Evolutionary conservation across 2,329 filamentous ascomycete genomes (phyloP).

Genomic region (Fusarium pseudoanthophilum): DNA sequence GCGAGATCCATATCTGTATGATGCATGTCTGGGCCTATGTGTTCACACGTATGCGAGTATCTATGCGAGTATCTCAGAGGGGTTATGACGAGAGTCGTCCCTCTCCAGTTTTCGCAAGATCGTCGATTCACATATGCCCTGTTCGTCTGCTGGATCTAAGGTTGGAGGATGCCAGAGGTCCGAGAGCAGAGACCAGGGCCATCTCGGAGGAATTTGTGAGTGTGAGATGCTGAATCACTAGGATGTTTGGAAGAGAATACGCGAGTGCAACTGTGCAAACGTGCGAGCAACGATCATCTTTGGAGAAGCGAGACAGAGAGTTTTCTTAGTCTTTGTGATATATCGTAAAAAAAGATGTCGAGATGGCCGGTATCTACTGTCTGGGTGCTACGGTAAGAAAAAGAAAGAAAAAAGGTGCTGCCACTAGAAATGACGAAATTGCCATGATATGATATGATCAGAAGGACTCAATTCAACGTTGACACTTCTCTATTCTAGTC

Average conservation of each 20-base stretch:
- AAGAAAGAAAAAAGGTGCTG: conserved; percentile 21
- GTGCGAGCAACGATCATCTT: background rate
- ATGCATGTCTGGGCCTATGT: background rate
- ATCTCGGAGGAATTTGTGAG: background rate
- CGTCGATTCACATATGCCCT: conserved; percentile 3
- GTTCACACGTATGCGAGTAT: background rate
- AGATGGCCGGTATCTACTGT: background rate
- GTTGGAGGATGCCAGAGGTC: background rate
- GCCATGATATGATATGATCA: conserved; percentile 13
- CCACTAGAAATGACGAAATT: background rate
- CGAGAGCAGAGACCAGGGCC: background rate
- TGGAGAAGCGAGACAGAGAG: conserved; percentile 9
- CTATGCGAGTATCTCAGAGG: background rate
- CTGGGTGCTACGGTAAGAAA: background rate
- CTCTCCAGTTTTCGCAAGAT: background rate
- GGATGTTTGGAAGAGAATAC: conserved; percentile 4
- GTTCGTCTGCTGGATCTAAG: background rate
- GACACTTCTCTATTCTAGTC: background rate
- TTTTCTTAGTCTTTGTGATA: conserved; percentile 6
- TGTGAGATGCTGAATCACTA: background rate
- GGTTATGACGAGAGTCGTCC: background rate
- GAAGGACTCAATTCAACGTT: background rate
- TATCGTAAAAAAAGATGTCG: conserved; percentile 1
- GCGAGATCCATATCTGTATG: conserved; percentile 1
- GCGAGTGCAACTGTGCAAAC: conserved; percentile 18